Base-by-base conservation (phyloP, 306 rosid genomes). In the Prunus kanzakura region DNA sequence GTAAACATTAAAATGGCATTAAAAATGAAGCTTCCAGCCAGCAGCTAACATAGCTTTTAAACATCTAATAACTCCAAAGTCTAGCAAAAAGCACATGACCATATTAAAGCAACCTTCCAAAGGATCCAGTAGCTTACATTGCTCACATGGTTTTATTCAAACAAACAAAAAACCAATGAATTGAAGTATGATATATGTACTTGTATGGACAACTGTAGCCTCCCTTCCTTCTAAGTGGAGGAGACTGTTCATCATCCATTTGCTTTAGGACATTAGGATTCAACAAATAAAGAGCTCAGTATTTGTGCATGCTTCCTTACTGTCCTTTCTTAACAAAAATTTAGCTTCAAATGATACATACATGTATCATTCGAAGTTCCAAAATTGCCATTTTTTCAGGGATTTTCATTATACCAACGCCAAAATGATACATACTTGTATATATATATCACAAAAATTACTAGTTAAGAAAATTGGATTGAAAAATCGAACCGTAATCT, bases 221-320 rank as follows among this genome's bases (percentile, higher is more conserved):
- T 14, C 77, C 86, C 74, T 83, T 80, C 91, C 89, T 81, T 70
- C 93, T 91, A 82, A 73, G 82, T 76, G 90, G 84, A 85, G 89
- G 82, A 85, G 90, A 91, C 82, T 93, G 97, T 91, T 93, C 98
- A 83, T 84, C 97, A 83, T 81, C 96, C 96, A 60, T 60, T 86
- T 79, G 50, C 82, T 93, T 61, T 93, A 72, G 97, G 98, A 90
- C 96, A 84, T 51, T 47, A 84, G 82, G 89, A 80, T 16, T 64
- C 81, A 82, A 77, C 89, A 91, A 87, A 88, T 87, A 81, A 78
- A 79, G 41, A 64, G 58, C 94, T 91, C 89, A 30, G 72, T 67
- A 87, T 81, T 83, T 82, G 96, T n/a, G 13, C 72, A 68, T 55
- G 64, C 46, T 74, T 82, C 89, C 84, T 72, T 68, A 29, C 32